Percentiles rank a stretch among this genome's conserved stretches.
These are phyloP conservation scores for Vaccinium myrtillus DNA, from an alignment of 148 eudicot genomes.

Conservation along the genomic window DNA sequence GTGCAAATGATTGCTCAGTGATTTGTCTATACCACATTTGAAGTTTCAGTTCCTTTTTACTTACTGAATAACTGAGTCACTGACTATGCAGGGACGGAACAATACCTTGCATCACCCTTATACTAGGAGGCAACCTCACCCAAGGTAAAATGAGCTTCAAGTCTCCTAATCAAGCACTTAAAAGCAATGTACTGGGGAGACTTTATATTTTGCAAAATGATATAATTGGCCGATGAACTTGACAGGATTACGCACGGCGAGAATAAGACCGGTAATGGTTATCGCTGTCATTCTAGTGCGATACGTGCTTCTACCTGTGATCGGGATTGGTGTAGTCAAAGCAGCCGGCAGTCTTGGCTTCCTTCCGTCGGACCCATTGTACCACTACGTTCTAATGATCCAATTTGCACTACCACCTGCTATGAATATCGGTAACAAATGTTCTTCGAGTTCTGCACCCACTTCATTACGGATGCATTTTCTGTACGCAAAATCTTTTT, in stretches of 20 bases:
- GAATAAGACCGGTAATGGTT: slow-evolving; percentile 32
- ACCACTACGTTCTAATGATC: slow-evolving; percentile 66
- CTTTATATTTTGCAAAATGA: neutral
- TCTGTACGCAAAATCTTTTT: neutral
- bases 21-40: neutral
- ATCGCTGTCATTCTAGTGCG: slow-evolving; percentile 53
- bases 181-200: neutral
- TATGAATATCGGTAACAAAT: slow-evolving; percentile 57
- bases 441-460: neutral
- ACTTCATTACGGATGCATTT: neutral
- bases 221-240: neutral
- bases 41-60: neutral
- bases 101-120: slow-evolving; percentile 77
- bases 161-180: neutral
- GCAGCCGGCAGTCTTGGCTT: slow-evolving; percentile 55
- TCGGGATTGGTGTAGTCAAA: slow-evolving; percentile 66
- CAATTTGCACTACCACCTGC: slow-evolving; percentile 90
- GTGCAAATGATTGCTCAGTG: neutral
- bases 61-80: neutral
- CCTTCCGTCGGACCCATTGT: slow-evolving; percentile 76
- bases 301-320: slow-evolving; percentile 57
- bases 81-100: slow-evolving; percentile 52
- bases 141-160: slow-evolving; percentile 46
- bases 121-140: slow-evolving; percentile 77
- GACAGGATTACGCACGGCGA: slow-evolving; percentile 58